Evolutionary conservation across 2,329 filamentous ascomycete genomes (phyloP), one percentile per base, ranked within the genome.

Genomic region (Knufia fluminis): DNA sequence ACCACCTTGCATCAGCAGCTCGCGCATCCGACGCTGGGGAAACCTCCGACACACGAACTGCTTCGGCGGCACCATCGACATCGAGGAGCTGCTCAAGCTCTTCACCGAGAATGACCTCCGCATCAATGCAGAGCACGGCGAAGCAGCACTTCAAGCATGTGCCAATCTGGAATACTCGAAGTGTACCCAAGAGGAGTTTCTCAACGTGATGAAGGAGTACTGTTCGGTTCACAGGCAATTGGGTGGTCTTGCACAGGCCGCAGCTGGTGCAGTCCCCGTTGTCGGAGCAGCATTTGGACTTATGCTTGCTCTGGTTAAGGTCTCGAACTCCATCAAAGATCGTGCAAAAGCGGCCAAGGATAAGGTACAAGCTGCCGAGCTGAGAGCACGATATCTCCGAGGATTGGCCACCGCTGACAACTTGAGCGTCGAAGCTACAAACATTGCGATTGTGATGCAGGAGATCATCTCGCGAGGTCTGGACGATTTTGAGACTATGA

Each of bases 191-290:
- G 45, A 48, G 24, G 45, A 48, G 12, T 48, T 48, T 24, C 45
- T 48, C 33, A 48, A 39, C 24, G 45, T 48, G 17, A 48, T 48
- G 45, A 48, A 48, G 35, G 45, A 48, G 45, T 48, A 48, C 35
- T 48, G 45, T 24, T 26, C 33, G 7, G 45, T 28, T 2, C 45
- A 48, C 20, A 16, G 35, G 16, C 45, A 48, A 10, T 4, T 48
- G n/a, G 45, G 35, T 10, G 14, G 28, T 4, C 28, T 28, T 2
- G 45, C 45, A 28, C 33, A 38, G 17, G 31, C 26, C 28, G 45
- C 45, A 20, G 35, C 45, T 17, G 35, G 45, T 20, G 45, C 33
- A 6, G 26, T 48, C 10, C 45, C 45, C 17, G 33, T 40, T 26
- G 45, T 28, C 4, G 45, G 45, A 12, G 45, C 45, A n/a, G 45